These are phyloP conservation scores for Psilocybe subaeruginosa DNA, from an alignment of 768 basidiomycete genomes.

Conservation along the genomic window DNA sequence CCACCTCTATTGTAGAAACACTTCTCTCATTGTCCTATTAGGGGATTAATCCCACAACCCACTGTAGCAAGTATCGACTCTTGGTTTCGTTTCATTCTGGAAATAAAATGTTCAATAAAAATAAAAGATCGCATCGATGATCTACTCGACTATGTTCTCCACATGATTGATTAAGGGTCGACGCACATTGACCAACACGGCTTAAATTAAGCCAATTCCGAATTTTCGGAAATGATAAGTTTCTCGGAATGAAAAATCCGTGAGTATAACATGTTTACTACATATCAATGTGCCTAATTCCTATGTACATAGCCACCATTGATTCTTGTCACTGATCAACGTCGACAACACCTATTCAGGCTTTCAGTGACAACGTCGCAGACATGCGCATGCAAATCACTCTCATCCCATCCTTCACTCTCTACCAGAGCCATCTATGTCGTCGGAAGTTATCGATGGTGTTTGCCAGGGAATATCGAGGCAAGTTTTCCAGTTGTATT, in stretches of 20 bases:
- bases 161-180: too few relatives aligned
- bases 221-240: neutral
- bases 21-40: constrained; percentile 1
- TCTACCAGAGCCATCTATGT: constrained; percentile 5
- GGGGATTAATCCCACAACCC: constrained; percentile 18
- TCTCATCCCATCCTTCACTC: neutral
- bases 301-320: neutral
- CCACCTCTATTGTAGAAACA: constrained; percentile 16
- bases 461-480: constrained; percentile 14
- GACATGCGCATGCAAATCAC: neutral
- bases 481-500: neutral
- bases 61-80: constrained; percentile 21
- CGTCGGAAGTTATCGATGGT: constrained; percentile 4
- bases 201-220: neutral
- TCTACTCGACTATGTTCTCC: too few relatives aligned
- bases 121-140: neutral
- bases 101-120: neutral
- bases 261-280: neutral
- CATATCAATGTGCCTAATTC: neutral
- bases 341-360: neutral
- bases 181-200: neutral
- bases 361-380: neutral
- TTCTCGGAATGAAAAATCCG: constrained; percentile 2
- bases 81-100: neutral
- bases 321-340: neutral